Conservation (phyloP, 2,329 filamentous ascomycete species). For the Thielaviopsis populi region DNA sequence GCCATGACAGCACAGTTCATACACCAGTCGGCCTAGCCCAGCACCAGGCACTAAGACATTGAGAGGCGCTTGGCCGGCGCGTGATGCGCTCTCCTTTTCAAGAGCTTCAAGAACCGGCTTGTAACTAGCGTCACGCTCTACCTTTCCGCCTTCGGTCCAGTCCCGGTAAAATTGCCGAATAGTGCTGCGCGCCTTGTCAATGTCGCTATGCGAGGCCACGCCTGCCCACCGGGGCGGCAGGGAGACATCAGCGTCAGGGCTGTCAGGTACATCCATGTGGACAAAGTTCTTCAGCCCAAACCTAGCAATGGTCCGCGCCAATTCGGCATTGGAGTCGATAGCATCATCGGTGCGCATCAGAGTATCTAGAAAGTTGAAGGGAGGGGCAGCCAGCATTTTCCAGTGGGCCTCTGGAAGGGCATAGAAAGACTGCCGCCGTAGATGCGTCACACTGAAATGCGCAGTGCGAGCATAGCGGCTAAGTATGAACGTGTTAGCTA, state of each 20-base stretch:
- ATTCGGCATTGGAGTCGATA: conserved; percentile 73
- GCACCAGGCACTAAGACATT: conserved; percentile 77
- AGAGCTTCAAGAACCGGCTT: conserved; percentile 56
- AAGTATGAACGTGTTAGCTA: conserved; percentile 1
- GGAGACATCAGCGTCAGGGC: conserved; percentile 25
- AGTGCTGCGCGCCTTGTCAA: conserved; percentile 86
- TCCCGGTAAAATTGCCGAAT: conserved; percentile 89
- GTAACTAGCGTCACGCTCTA: conserved; percentile 66
- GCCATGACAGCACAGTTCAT: conserved; percentile 63
- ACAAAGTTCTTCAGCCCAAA: conserved; percentile 51
- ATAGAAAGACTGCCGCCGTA: conserved; percentile 85
- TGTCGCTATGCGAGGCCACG: conserved; percentile 54
- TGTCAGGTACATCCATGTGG: conserved; percentile 11
- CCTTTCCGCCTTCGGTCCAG: conserved; percentile 66
- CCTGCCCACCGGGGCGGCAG: conserved; percentile 53
- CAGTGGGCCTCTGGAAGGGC: conserved; percentile 72
- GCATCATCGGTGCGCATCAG: conserved; percentile 69
- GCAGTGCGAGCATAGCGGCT: conserved; percentile 76
- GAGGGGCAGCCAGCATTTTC: conserved; percentile 63
- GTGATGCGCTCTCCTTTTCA: conserved; percentile 29
- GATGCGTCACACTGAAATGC: conserved; percentile 81
- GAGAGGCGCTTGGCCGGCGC: conserved; percentile 26
- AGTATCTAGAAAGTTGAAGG: conserved; percentile 68
- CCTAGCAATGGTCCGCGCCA: conserved; percentile 65
- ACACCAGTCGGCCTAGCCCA: conserved; percentile 75